Evolutionary conservation across 352 stramenopile genomes (phyloP), one percentile per base, ranked within the genome.

Genomic region (Blastocystis hominis): DNA sequence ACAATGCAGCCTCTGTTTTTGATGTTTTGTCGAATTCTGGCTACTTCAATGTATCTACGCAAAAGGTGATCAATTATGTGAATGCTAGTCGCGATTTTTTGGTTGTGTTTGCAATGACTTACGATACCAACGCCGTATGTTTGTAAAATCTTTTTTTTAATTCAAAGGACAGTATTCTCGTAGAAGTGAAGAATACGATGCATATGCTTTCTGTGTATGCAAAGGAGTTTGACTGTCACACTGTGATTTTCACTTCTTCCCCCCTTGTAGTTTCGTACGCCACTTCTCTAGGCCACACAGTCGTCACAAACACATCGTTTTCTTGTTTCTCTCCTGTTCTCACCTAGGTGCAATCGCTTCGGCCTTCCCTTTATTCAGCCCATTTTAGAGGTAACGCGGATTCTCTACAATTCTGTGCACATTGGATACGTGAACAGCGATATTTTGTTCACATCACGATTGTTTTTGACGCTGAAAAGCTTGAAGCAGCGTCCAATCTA

Each of bases 351-450:
- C 9, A 80, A 80, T 61, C 47, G 17, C 10, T 80, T 40, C 17
- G 30, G 54, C 30, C 17, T 80, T 61, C 69, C 69, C 9, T 80
- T 80, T 40, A 61, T 80, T 38, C 44, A 53, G 9, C 24, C 24
- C 24, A 80, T 80, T 63, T 38, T 80, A 24, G 69, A 80, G 17
- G 69, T 80, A 36, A 80, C 69, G 30, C 36, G 47, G 3, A 20
- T 61, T n/a, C 38, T 80, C 5, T 80, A 61, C 54, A 53, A 63
- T 40, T 42, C 36, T 2, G 10, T n/a, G 24, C 34, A 80, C 40
- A 44, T 80, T 0, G 50, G 69, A 5, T 80, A 80, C 17, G 20
- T 80, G 9, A 80, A 80, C 50, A 80, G 69, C 42, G 69, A 80
- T 46, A 80, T 80, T 50, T 36, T 80, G 20, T 80, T 80, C 50